These are phyloP conservation scores for Beauveria sp. DNA, from an alignment of 2,329 filamentous ascomycete genomes.

Conservation along the genomic window DNA sequence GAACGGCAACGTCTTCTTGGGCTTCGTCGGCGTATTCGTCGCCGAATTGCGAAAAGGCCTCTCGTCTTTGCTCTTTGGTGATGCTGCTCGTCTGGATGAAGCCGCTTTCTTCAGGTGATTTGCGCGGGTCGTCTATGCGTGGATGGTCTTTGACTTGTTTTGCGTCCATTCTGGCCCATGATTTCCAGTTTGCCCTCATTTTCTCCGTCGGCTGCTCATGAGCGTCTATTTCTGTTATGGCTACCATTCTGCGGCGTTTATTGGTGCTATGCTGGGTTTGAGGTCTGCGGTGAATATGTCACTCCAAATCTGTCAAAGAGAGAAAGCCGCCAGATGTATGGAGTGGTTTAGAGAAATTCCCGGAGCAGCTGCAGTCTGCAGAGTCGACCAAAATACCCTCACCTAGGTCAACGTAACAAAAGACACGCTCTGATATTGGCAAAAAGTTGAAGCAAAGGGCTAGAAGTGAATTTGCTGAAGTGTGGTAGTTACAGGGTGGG, in stretches of 20 bases:
- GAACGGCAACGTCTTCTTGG: constrained; percentile 40
- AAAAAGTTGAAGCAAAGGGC: background rate
- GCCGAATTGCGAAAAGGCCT: constrained; percentile 36
- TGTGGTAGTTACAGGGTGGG: background rate
- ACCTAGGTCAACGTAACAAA: background rate
- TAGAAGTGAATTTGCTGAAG: background rate
- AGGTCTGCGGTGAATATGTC: too few relatives aligned
- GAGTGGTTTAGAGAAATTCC: too few relatives aligned
- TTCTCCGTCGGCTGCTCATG: constrained; percentile 67
- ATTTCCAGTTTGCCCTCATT: constrained; percentile 68
- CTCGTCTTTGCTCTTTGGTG: constrained; percentile 31
- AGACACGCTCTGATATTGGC: background rate
- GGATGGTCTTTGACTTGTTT: constrained; percentile 43
- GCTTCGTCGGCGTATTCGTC: constrained; percentile 24
- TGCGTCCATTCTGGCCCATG: constrained; percentile 55
- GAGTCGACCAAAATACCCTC: background rate
- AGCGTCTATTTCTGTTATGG: constrained; percentile 54
- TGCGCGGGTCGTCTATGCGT: constrained; percentile 48
- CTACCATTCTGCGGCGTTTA: background rate
- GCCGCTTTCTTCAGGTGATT: constrained; percentile 28
- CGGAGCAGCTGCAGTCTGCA: too few relatives aligned
- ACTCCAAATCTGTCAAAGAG: too few relatives aligned
- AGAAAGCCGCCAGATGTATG: background rate
- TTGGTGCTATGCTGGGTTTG: background rate
- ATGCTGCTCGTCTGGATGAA: constrained; percentile 41